These are phyloP conservation scores for Didymosphaeria variabile DNA, from an alignment of 2,329 filamentous ascomycete species.

Conservation along the genomic window DNA sequence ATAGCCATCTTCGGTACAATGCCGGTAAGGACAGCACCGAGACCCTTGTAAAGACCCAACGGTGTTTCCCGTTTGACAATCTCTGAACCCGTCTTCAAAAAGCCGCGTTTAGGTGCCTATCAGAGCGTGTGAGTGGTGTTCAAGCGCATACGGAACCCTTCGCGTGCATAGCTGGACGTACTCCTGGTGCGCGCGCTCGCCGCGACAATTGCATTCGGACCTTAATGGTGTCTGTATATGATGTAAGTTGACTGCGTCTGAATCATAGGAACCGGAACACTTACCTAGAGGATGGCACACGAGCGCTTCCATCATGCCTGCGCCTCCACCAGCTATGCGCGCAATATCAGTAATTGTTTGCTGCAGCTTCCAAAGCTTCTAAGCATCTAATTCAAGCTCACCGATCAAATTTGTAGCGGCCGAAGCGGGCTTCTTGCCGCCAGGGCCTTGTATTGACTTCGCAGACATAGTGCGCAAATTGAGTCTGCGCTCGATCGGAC, in stretches of 20 bases:
- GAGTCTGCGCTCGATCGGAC: conserved; percentile 20
- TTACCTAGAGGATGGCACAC: conserved; percentile 91
- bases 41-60: conserved; percentile 93
- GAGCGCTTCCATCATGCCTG: conserved; percentile 99
- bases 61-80: conserved; percentile 92
- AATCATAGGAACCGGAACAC: conserved; percentile 29
- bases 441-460: conserved; percentile 64
- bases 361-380: neutral
- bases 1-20: conserved; percentile 99
- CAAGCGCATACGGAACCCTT: neutral
- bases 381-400: conserved; percentile 54
- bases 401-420: conserved; percentile 91
- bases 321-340: conserved; percentile 85
- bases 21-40: conserved; percentile 94
- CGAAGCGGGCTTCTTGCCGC: conserved; percentile 80
- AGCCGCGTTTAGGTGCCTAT: conserved; percentile 79
- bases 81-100: conserved; percentile 83
- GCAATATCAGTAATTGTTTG: conserved; percentile 24
- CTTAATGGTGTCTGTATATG: conserved; percentile 88
- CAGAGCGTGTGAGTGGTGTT: conserved; percentile 9
- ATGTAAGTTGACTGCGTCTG: conserved; percentile 26
- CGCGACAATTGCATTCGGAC: conserved; percentile 98
- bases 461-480: conserved; percentile 62
- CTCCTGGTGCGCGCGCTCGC: conserved; percentile 81
- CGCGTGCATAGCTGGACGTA: conserved; percentile 50